Evolutionary conservation across 2,329 filamentous ascomycete species (phyloP).

Genomic region (Colletotrichum liaoningense): DNA sequence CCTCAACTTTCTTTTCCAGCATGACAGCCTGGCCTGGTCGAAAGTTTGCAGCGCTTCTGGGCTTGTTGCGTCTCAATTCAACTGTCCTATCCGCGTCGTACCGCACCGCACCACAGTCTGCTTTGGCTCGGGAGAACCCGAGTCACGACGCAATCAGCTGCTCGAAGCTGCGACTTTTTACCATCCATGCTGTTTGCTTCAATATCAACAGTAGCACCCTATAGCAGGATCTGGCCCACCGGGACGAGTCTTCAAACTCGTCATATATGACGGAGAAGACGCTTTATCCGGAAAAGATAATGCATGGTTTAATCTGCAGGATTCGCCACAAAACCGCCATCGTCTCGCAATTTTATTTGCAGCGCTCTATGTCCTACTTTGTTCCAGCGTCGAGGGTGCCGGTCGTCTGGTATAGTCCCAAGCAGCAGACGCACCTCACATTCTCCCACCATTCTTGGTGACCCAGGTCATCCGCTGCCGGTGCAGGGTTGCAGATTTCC

Average conservation of each 20-base stretch:
- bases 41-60: background rate
- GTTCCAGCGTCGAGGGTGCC: background rate
- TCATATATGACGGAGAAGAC: background rate
- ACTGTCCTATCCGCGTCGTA: background rate
- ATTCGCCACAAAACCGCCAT: constrained; percentile 2
- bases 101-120: background rate
- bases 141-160: background rate
- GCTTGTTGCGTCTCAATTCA: background rate
- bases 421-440: background rate
- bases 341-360: background rate
- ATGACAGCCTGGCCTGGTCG: constrained; percentile 2
- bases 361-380: background rate
- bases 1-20: background rate
- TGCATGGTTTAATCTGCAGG: background rate
- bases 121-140: background rate
- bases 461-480: constrained; percentile 1
- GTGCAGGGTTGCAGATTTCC: constrained; percentile 14
- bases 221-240: constrained; percentile 13
- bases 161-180: background rate
- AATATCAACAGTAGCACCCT: constrained; percentile 10
- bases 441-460: background rate
- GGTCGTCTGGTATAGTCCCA: background rate
- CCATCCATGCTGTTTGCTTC: constrained; percentile 27
- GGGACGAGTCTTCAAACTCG: constrained; percentile 1
- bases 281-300: background rate